Evolutionary conservation across 345 rosid genomes (phyloP).

Genomic region (Euclidium syriacum): DNA sequence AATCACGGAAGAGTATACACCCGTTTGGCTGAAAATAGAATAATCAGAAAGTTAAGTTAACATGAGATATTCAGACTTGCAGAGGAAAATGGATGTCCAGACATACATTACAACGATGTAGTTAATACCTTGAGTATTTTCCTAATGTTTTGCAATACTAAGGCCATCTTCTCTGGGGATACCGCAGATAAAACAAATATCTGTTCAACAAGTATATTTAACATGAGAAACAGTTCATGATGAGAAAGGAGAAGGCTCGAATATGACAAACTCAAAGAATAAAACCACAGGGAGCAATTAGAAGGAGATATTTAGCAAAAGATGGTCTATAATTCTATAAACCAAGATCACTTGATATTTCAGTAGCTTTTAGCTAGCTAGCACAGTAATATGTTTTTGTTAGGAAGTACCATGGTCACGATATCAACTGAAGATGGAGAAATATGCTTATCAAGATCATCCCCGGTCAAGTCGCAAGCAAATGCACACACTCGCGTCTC

Average conservation of each 20-base stretch:
- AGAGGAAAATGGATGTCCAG: neutral
- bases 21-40: constrained; percentile 62
- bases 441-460: constrained; percentile 64
- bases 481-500: constrained; percentile 57
- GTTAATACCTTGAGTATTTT: constrained; percentile 66
- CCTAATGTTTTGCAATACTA: constrained; percentile 61
- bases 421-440: constrained; percentile 76
- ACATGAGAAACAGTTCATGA: constrained; percentile 3
- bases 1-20: constrained; percentile 75
- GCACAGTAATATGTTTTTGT: neutral
- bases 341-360: neutral
- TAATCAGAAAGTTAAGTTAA: neutral
- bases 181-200: constrained; percentile 92
- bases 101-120: neutral
- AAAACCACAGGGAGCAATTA: neutral
- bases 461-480: constrained; percentile 71
- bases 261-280: neutral
- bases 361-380: neutral
- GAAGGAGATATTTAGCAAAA: neutral
- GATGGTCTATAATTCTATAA: neutral
- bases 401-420: constrained; percentile 76
- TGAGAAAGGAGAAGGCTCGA: neutral
- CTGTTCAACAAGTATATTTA: constrained; percentile 59
- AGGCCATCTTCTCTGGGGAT: constrained; percentile 89
- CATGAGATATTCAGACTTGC: neutral